Base-by-base conservation (phyloP, 163 green algal genomes). In the Scenedesmus sp. region DNA sequence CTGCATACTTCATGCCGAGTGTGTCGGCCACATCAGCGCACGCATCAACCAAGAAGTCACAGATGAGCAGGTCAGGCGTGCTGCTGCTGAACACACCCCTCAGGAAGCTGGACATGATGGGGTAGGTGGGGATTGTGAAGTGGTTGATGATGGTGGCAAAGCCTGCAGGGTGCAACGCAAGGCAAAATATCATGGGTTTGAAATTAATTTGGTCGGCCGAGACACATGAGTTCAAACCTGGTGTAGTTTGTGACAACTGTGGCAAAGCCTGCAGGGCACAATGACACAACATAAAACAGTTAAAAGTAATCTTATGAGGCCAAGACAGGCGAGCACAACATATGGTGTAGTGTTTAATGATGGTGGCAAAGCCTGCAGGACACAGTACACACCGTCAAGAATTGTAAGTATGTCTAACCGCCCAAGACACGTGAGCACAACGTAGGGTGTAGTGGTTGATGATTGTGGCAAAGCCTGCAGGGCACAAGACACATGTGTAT, bases 1-100 rank as follows among this genome's bases (percentile, higher is more conserved):
- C 20, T 46, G 34, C 64, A 46, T 64, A 60, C 26, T 18, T 26
- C 4, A 91, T 66, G 10, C 73, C 87, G n/a, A 85, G 70, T 2
- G 87, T 91, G 74, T 85, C 52, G 2, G 76, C 76, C 23, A 87
- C 23, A 74, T 91, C 88, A 60, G 74, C 56, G 60, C 88, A 91
- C 13, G 52, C 88, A 26, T 87, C 74, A 1, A 62, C 55, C 88
- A 92, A 26, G 26, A 83, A 83, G 59, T 92, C 88, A 82, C 88
- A 92, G 7, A 92, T 20, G 79, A 92, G 60, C 57, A 92, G 52
- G 55, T 87, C 62, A 52, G 88, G 79, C 57, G 4, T 46, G 26
- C 73, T 82, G 55, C 54, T 34, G 23, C 12, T 88, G 59, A 88
- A 54, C 2, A 79, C 23, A 12, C 10, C 55, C 46, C 59, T 57